phyloP scores from a whole-genome alignment of 345 rosid genomes.

The Camelina neglecta region DNA sequence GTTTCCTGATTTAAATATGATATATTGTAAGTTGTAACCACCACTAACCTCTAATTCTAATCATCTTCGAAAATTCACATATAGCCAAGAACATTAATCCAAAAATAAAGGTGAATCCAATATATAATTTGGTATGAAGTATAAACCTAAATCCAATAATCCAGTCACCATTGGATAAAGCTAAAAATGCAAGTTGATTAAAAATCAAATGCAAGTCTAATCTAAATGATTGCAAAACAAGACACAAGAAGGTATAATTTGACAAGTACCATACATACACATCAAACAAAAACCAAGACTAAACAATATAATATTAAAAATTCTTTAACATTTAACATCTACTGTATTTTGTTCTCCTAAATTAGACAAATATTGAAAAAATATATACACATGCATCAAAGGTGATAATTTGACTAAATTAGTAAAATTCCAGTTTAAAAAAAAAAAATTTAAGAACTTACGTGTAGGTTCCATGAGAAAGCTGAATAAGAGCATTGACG shows the following conservation, averaged over 20 bases:
- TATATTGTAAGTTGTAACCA: too few relatives aligned
- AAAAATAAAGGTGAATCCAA: background rate
- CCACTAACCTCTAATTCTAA: too few relatives aligned
- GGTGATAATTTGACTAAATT: background rate
- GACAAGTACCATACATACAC: slow-evolving; percentile 13
- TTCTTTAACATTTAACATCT: background rate
- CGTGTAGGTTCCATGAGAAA: slow-evolving; percentile 79
- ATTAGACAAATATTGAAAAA: background rate
- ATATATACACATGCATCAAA: slow-evolving; percentile 20
- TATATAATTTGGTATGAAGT: background rate
- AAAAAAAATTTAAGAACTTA: slow-evolving; percentile 48
- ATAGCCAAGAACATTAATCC: slow-evolving; percentile 9
- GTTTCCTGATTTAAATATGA: background rate
- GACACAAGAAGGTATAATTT: background rate
- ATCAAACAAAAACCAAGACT: background rate
- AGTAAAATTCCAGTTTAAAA: background rate
- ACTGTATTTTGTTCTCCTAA: background rate
- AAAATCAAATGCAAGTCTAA: slow-evolving; percentile 13
- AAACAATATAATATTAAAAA: background rate
- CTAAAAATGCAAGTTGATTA: slow-evolving; percentile 33
- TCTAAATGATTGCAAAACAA: slow-evolving; percentile 11
- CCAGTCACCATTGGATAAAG: slow-evolving; percentile 17
- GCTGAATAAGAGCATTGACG: slow-evolving; percentile 76
- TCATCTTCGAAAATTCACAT: slow-evolving; percentile 10
- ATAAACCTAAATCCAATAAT: slow-evolving; percentile 6